Evolutionary conservation across 768 basidiomycete species (phyloP), one percentile per base, ranked within the genome.

Genomic region (Russula brevipes): DNA sequence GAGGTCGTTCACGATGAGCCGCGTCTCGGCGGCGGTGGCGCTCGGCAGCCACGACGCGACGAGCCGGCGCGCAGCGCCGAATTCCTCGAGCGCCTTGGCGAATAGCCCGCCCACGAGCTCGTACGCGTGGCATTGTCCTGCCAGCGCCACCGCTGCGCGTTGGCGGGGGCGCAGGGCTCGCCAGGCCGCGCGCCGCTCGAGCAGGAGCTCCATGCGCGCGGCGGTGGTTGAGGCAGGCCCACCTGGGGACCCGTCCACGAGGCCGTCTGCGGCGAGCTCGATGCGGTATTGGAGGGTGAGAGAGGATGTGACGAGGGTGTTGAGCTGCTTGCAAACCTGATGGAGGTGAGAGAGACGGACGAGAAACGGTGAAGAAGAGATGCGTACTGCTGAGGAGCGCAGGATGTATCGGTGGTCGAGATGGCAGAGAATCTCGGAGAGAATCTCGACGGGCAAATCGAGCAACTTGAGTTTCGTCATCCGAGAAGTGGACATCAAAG

Each of bases 101-200:
- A 86, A 85, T 0, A 84, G 70, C 0, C 85, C 85, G 0, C 76
- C 81, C 5, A 86, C 85, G 62, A 87, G 76, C 63, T 87, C 85
- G 68, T 86, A 87, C 4, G 83, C 82, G 51, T 74, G 74, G 59
- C 79, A 80, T 2, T 69, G 64, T 0, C 75, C 79, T 0, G 75
- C 70, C 41, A 77, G 69, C 5, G 73, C 70, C 0, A 79, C 69
- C 0, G 63, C 52, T 1, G 66, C 61, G 12, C 64, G 66, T 0
- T 61, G 60, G 6, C 59, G 64, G 73, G 76, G 76, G 62, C 65
- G 12, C 77, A 67, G 17, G 65, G 67, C 57, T 0, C 66, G 42
- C 80, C 81, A 81, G 0, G 76, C 69, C 0, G 44, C 51, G 2
- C 80, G 75, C 0, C 78, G 72, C 19, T 69, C 66, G 3, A 73